Conservation (phyloP, 768 basidiomycete species). For the Sutorius australiensis region DNA sequence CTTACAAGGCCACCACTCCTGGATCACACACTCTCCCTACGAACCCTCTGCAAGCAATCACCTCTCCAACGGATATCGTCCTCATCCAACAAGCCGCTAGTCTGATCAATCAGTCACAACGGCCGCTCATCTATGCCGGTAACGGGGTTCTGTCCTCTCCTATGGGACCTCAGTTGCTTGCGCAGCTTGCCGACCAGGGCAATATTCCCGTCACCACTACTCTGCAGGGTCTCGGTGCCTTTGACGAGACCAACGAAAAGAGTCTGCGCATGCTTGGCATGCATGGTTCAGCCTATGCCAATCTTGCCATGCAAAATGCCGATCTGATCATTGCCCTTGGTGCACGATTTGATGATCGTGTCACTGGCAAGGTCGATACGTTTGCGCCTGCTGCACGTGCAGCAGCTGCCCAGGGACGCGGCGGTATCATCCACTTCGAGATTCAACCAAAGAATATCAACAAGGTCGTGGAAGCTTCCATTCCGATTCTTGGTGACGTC, state of each 20-base stretch:
- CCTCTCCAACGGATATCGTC: conserved; percentile 57
- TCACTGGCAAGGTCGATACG: conserved; percentile 83
- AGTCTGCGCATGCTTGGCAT: conserved; percentile 98
- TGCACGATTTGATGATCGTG: conserved; percentile 95
- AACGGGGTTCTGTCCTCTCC: conserved; percentile 83
- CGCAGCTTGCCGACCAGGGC: conserved; percentile 71
- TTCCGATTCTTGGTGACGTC: conserved; percentile 94
- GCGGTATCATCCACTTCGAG: conserved; percentile 99
- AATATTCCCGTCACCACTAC: conserved; percentile 98
- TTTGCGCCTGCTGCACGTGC: conserved; percentile 90
- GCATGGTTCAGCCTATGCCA: conserved; percentile 98
- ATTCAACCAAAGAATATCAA: conserved; percentile 98
- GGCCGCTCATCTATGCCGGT: conserved; percentile 91
- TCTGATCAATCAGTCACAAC: conserved; percentile 88
- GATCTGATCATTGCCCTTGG: conserved; percentile 98
- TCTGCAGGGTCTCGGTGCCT: conserved; percentile 91
- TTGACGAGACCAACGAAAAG: conserved; percentile 83
- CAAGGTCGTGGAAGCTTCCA: conserved; percentile 94
- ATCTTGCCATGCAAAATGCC: conserved; percentile 95
- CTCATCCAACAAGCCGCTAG: conserved; percentile 80
- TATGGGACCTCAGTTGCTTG: conserved; percentile 77
- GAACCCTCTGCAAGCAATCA: conserved; percentile 61
- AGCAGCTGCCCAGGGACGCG: conserved; percentile 80
- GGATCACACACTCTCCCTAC: conserved; percentile 72
- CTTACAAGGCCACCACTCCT: conserved; percentile 82